Evolutionary conservation across 805 yeast genomes (phyloP).

Genomic region (Cyberlindnera meyerae): DNA sequence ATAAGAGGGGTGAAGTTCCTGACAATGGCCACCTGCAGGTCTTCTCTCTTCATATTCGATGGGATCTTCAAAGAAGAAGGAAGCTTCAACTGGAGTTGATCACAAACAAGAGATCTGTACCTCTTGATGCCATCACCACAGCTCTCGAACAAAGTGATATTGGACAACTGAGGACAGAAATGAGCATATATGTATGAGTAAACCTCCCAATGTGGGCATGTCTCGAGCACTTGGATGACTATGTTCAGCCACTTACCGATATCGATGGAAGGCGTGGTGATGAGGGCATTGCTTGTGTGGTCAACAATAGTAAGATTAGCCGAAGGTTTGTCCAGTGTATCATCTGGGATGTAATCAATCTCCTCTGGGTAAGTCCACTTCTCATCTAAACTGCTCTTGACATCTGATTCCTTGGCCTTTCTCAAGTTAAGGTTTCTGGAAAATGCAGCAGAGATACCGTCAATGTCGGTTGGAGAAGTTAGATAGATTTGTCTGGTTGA

Average conservation of each 20-base stretch:
- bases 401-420: slow-evolving; percentile 17
- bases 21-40: slow-evolving; percentile 61
- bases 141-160: slow-evolving; percentile 43
- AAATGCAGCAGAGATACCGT: slow-evolving; percentile 58
- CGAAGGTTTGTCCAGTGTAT: slow-evolving; percentile 38
- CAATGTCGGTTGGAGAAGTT: slow-evolving; percentile 54
- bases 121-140: slow-evolving; percentile 36
- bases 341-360: slow-evolving; percentile 42
- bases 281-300: slow-evolving; percentile 20
- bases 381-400: slow-evolving; percentile 23
- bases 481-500: slow-evolving; percentile 42
- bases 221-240: slow-evolving; percentile 44
- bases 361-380: slow-evolving; percentile 63
- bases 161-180: slow-evolving; percentile 65
- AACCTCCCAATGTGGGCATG: slow-evolving; percentile 63
- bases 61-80: slow-evolving; percentile 41
- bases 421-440: slow-evolving; percentile 39
- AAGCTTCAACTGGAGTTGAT: slow-evolving; percentile 49
- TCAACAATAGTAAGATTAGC: slow-evolving; percentile 18
- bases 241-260: slow-evolving; percentile 48
- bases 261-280: slow-evolving; percentile 30
- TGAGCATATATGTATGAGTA: slow-evolving; percentile 65
- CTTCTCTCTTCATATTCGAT: slow-evolving; percentile 44
- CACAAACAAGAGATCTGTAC: slow-evolving; percentile 47
- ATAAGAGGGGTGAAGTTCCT: slow-evolving; percentile 57